Evolutionary conservation across 345 rosid genomes (phyloP), one percentile per base, ranked within the genome.

Genomic region (Aquilaria yunnanensis): DNA sequence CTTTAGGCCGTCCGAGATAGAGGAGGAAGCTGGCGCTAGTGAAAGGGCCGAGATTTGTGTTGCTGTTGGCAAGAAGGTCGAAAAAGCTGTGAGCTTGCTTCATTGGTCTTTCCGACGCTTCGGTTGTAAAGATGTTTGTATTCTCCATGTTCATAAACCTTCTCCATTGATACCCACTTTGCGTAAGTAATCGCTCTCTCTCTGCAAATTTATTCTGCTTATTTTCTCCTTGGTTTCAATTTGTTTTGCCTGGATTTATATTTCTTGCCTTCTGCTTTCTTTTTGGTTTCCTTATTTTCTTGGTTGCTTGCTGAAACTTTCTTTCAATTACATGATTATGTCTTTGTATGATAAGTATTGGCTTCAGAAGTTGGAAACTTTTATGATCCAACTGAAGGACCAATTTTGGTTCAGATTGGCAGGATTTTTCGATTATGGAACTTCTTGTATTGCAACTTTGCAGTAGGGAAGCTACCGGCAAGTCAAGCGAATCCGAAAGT

Each of bases 381-480:
- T 23, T 23, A 23, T 23, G 23, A 23, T 23, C 23, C 23, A 23
- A 23, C 23, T 23, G 23, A 23, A 23, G 23, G 23, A 23, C 23
- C 23, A 23, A 23, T 23, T 0, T 23, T 23, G 23, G 23, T 23
- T 23, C 23, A 23, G 23, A 23, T 23, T 23, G 23, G 23, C 23
- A 23, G 23, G 23, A 23, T 23, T 23, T 23, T 23, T 23, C 23
- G 1, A 23, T 23, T 54, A 10, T 54, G 23, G 1, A 51, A 11
- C 7, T 4, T 50, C 23, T 0, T 43, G 29, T 14, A 11, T 62
- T 31, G 57, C 51, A 14, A 31, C 65, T 70, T 67, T 75, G 75
- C 79, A 88, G 91, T 85, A 74, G 96, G 96, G 70, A 88, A 77
- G 65, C 59, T 88, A 48, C 92, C 89, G 0, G 96, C 78, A 9